Conservation (phyloP, 306 rosid genomes). For the Prunus davidiana region DNA sequence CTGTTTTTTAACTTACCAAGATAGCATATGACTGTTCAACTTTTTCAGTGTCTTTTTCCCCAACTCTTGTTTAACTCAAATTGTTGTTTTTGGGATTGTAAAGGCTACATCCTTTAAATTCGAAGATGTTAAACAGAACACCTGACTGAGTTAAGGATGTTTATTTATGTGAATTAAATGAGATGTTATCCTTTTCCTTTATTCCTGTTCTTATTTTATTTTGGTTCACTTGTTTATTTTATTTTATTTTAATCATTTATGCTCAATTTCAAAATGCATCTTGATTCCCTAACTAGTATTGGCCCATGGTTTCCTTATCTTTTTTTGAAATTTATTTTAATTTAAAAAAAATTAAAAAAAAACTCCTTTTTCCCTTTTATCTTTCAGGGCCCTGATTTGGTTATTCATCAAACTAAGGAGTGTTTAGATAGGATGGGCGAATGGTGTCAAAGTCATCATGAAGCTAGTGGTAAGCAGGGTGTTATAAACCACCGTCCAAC, state of each 20-base stretch:
- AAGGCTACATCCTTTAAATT: not conserved
- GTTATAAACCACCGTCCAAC: constrained; percentile 16
- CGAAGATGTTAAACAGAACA: not conserved
- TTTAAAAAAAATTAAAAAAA: too few species aligned
- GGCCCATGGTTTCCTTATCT: constrained; percentile 3
- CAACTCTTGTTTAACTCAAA: not conserved
- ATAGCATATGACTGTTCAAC: not conserved
- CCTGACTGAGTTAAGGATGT: not conserved
- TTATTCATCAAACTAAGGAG: constrained; percentile 80
- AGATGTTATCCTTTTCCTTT: not conserved
- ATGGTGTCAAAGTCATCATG: constrained; percentile 95
- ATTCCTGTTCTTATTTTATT: not conserved
- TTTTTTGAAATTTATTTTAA: not conserved
- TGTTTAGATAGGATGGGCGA: constrained; percentile 91
- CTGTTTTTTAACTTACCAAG: not conserved
- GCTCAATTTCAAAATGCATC: not conserved
- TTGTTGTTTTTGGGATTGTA: not conserved
- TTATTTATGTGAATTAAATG: not conserved
- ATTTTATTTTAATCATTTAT: not conserved
- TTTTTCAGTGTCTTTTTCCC: not conserved
- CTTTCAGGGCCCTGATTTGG: constrained; percentile 93
- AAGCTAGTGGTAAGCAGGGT: constrained; percentile 76
- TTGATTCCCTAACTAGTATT: not conserved
- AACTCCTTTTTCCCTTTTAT: not conserved
- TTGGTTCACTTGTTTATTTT: not conserved